phyloP scores from a whole-genome alignment of 2,329 filamentous ascomycete species.

The Fusarium fracticaudum region DNA sequence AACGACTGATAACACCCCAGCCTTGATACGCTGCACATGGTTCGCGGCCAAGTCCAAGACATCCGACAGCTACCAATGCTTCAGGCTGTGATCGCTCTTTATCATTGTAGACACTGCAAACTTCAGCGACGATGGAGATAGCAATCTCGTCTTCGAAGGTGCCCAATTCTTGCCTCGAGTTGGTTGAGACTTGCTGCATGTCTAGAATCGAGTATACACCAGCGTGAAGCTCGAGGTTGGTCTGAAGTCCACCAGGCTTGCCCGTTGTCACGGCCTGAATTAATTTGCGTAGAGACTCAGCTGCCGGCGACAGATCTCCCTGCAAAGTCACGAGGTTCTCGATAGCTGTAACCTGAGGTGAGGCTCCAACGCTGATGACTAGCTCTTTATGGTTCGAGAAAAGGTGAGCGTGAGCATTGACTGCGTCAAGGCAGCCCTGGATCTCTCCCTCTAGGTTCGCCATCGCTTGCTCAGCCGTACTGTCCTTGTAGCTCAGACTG shows the following conservation, averaged over 20 bases:
- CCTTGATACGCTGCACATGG: constrained; percentile 68
- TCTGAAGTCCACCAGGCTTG: constrained; percentile 7
- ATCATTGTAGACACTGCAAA: constrained; percentile 66
- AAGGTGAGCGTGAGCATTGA: neutral
- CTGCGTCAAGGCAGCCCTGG: constrained; percentile 42
- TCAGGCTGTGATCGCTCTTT: constrained; percentile 52
- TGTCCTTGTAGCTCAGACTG: constrained; percentile 46
- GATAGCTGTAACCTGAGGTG: constrained; percentile 44
- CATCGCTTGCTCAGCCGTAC: constrained; percentile 43
- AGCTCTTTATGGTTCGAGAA: constrained; percentile 23
- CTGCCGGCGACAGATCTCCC: neutral
- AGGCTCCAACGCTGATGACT: constrained; percentile 46
- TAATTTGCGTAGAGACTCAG: neutral
- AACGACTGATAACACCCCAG: constrained; percentile 66
- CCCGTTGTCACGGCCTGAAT: neutral
- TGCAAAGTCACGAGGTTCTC: constrained; percentile 36
- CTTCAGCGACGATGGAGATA: constrained; percentile 67
- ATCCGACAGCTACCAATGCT: constrained; percentile 66
- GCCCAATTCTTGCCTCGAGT: constrained; percentile 47
- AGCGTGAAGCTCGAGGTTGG: constrained; percentile 67
- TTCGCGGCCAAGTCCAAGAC: constrained; percentile 68
- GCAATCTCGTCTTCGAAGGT: constrained; percentile 59
- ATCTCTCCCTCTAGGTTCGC: constrained; percentile 44
- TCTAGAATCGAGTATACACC: constrained; percentile 73
- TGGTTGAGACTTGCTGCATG: constrained; percentile 71